Evolutionary conservation across 345 rosid species (phyloP).

Genomic region (Kernera saxatilis): DNA sequence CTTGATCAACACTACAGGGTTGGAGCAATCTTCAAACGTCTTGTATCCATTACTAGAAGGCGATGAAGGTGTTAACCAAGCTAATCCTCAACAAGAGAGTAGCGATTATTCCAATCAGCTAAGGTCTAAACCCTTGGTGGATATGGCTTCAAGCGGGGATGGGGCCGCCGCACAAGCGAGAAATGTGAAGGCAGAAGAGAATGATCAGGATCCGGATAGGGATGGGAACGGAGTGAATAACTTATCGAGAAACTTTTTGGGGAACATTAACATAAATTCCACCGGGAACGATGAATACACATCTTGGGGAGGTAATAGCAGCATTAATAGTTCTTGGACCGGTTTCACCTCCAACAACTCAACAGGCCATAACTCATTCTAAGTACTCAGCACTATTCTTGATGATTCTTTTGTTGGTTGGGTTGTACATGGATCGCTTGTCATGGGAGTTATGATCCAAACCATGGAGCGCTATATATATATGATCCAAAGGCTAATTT

Average conservation of each 20-base stretch:
- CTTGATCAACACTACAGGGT: constrained; percentile 15
- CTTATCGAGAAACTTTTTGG: constrained; percentile 29
- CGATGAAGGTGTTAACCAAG: constrained; percentile 9
- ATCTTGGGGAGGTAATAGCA: constrained; percentile 28
- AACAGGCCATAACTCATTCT: constrained; percentile 28
- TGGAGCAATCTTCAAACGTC: constrained; percentile 18
- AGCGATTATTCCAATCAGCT: constrained; percentile 9
- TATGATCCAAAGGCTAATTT: constrained; percentile 17
- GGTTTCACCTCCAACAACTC: constrained; percentile 28
- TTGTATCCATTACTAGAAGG: constrained; percentile 22
- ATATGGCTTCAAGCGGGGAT: constrained; percentile 8
- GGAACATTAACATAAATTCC: constrained; percentile 21
- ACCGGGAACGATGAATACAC: constrained; percentile 14
- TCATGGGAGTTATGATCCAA: constrained; percentile 12
- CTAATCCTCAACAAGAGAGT: constrained; percentile 12
- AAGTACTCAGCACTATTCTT: constrained; percentile 12
- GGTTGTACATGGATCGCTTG: constrained; percentile 17
- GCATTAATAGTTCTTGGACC: constrained; percentile 12
- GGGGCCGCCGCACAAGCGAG: background rate
- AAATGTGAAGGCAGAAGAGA: constrained; percentile 28
- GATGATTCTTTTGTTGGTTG: constrained; percentile 35
- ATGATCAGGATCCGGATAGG: constrained; percentile 12
- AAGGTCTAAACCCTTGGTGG: constrained; percentile 25
- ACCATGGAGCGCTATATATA: constrained; percentile 8
- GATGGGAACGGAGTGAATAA: constrained; percentile 5